Evolutionary conservation across 2,329 filamentous ascomycete genomes (phyloP), one percentile per base, ranked within the genome.

Genomic region (Pseudogymnoascus sp.): DNA sequence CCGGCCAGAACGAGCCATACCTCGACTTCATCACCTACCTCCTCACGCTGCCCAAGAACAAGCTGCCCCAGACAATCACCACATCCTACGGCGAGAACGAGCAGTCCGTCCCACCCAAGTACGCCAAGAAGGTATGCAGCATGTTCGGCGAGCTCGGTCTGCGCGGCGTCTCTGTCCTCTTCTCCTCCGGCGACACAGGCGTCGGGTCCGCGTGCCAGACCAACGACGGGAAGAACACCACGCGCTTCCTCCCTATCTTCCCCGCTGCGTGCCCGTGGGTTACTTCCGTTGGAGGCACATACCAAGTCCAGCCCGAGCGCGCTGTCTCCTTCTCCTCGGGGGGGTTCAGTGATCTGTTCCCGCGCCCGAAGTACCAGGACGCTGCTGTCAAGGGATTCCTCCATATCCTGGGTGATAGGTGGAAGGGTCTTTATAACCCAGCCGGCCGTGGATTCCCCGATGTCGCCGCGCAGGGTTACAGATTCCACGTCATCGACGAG

Each of bases 81-180:
- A 85, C 83, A 11, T 88, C 85, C 0, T 90, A 90, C 71, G 86
- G 85, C 59, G 86, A 89, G 65, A 80, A 84, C 62, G 87, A 90
- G 73, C 83, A 88, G 68, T 81, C 82, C 5, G 78, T 90, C 0
- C 86, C 87, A 0, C 70, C 76, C 2, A 80, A 81, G 10, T 90
- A 88, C 69, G 83, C 84, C 16, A 76, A 77, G 59, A 79, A 81
- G 61, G 84, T 87, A 11, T 90, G 87, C 76, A 79, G 82, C 66
- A 77, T 85, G 67, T 86, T 88, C 68, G 84, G 81, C 47, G 81
- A 87, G 68, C 83, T 89, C 34, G 86, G 85, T n/a, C 81, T 84
- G 1, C 83, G 86, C 42, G 87, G 87, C n/a, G 81, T 87, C 3
- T 82, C 83, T 1, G 76, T 89, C n/a, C 74, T 89, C 31, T 86